Evolutionary conservation across 1,284 basidiomycete genomes (phyloP).

Genomic region (Ceraceosorus guamensis): DNA sequence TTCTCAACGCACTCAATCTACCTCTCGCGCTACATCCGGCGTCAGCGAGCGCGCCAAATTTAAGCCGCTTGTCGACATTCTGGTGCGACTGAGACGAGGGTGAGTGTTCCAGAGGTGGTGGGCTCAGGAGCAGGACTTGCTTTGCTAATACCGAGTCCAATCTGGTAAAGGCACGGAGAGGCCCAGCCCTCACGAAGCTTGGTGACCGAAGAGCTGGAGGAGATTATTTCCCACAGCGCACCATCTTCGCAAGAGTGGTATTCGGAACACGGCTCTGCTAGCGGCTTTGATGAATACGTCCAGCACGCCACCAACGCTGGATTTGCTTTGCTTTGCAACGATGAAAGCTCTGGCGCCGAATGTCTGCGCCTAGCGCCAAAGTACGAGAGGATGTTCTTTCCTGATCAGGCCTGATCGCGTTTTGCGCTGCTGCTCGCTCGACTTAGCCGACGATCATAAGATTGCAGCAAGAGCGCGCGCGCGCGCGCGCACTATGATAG

Average conservation of each 20-base stretch:
- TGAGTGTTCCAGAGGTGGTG: background rate
- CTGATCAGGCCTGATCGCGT: background rate
- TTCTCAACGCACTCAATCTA: background rate
- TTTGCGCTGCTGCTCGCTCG: background rate
- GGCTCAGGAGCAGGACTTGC: background rate
- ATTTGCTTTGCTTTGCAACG: constrained; percentile 1
- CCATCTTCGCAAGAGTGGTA: constrained; percentile 1
- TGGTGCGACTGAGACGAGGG: constrained; percentile 5
- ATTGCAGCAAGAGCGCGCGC: background rate
- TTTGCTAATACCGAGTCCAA: background rate
- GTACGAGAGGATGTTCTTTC: constrained; percentile 10
- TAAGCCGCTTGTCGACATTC: constrained; percentile 1
- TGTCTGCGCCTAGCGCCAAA: constrained; percentile 1
- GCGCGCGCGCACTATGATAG: background rate
- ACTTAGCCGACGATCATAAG: background rate
- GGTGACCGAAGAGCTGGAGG: background rate
- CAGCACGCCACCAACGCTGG: constrained; percentile 5
- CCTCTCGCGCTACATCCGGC: constrained; percentile 1
- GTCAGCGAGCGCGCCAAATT: constrained; percentile 2
- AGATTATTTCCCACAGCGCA: background rate
- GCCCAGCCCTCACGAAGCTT: background rate
- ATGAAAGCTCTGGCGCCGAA: background rate
- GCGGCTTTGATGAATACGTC: constrained; percentile 2
- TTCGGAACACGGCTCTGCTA: background rate
- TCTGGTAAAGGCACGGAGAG: background rate